Evolutionary conservation across 768 basidiomycete species (phyloP).

Genomic region (Leccinum truebloodii): DNA sequence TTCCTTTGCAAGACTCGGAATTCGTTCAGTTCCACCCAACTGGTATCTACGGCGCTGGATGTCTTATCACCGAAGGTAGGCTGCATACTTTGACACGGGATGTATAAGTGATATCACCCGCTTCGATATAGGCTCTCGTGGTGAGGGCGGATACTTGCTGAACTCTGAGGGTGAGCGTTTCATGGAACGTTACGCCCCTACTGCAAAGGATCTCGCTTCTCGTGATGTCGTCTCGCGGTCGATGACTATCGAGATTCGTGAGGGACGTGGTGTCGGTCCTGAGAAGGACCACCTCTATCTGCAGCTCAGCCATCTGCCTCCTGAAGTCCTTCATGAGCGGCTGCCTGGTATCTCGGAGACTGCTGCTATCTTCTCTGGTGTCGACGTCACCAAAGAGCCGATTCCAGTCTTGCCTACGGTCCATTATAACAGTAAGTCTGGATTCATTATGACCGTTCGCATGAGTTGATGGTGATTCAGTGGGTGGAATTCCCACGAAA

Average conservation of each 20-base stretch:
- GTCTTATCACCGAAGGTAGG: constrained; percentile 95
- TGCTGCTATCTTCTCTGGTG: constrained; percentile 97
- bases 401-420: constrained; percentile 98
- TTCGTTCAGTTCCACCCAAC: constrained; percentile 99
- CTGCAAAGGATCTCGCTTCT: constrained; percentile 98
- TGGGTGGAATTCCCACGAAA: constrained; percentile 99
- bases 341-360: constrained; percentile 99
- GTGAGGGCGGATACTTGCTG: constrained; percentile 97
- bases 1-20: constrained; percentile 95
- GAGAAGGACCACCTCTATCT: constrained; percentile 98
- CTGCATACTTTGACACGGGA: constrained; percentile 3
- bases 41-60: constrained; percentile 99
- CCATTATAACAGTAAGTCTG: constrained; percentile 91
- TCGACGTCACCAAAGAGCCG: constrained; percentile 99
- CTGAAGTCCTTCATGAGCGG: constrained; percentile 94
- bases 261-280: constrained; percentile 97
- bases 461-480: constrained; percentile 39
- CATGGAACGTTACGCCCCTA: constrained; percentile 99
- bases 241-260: constrained; percentile 98
- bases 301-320: constrained; percentile 95
- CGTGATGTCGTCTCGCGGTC: constrained; percentile 99
- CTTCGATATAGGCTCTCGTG: constrained; percentile 76
- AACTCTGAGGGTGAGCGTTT: constrained; percentile 99
- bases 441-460: constrained; percentile 1
- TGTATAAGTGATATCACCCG: not conserved